Base-by-base conservation (phyloP, 441 rosid species). In the Adansonia rubrostipa region DNA sequence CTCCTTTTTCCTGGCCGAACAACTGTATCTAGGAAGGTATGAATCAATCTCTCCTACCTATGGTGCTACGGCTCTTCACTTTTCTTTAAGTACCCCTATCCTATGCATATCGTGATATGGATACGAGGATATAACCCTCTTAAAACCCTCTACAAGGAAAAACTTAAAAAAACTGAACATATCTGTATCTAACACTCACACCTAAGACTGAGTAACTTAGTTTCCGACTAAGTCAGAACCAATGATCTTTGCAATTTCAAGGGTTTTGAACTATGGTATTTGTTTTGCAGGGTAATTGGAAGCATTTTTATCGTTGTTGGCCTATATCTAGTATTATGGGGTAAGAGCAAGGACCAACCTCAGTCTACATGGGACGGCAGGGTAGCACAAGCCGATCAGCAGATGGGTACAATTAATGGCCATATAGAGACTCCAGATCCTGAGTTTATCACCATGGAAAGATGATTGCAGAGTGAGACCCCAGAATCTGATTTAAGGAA, bases 321-420 rank as follows among this genome's bases (percentile, higher is more conserved):
- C n/a, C 78, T 89, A 14, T 90, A 87, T 45, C 79, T 83, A 47
- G 90, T 89, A 68, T 77, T 89, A 42, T 89, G 92, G 94, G 94
- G 91, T 1, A 89, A 87, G 75, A 83, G 87, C 82, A 87, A 84
- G 71, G 89, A 87, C 64, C 68, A 63, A 61, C 79, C 77, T 40
- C 57, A 47, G 28, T 11, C 81, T 6, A 79, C 76, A 81, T 57
- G 50, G 45, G 79, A 74, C 73, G 69, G 36, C 48, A 17, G n/a
- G 4, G 47, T 22, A 1, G 24, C 14, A 19, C 69, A 0, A 28
- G 17, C 33, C 36, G 45, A 78, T 60, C 78, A 69, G 48, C 80
- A 81, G 70, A 36, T 48, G 22, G 76, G 28, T 28, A 50, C 11
- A 0, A 24, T 50, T 28, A 61, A 61, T 22, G 19, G 15, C 6